Evolutionary conservation across 805 yeast species (phyloP).

Genomic region (Candida coquimbonensis): DNA sequence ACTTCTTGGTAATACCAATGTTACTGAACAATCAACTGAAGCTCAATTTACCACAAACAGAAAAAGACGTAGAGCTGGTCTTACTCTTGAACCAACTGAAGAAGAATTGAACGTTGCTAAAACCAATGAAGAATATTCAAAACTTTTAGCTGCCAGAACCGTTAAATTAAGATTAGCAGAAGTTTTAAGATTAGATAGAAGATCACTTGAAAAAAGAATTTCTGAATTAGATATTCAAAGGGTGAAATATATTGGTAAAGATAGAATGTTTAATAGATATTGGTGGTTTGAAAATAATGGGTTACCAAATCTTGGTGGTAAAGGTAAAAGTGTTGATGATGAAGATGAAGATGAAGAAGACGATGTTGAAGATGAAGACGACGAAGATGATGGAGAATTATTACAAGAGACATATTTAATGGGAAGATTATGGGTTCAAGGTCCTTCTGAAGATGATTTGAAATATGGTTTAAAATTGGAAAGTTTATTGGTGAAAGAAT

Average conservation of each 20-base stretch:
- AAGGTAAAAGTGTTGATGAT: slow-evolving; percentile 18
- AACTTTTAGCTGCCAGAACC: slow-evolving; percentile 38
- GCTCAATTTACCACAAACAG: slow-evolving; percentile 1
- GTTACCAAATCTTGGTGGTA: slow-evolving; percentile 44
- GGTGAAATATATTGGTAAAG: slow-evolving; percentile 70
- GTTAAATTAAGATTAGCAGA: slow-evolving; percentile 32
- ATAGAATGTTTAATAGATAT: slow-evolving; percentile 76
- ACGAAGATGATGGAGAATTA: slow-evolving; percentile 40
- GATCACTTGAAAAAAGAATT: slow-evolving; percentile 51
- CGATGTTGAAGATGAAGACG: slow-evolving; percentile 37
- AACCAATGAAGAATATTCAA: slow-evolving; percentile 35
- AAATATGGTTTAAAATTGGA: slow-evolving; percentile 27
- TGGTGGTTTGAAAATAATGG: slow-evolving; percentile 96
- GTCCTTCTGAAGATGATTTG: slow-evolving; percentile 55
- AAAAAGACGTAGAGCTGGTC: slow-evolving; percentile 27
- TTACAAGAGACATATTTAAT: slow-evolving; percentile 56
- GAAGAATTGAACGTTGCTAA: slow-evolving; percentile 32
- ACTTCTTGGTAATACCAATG: slow-evolving; percentile 18
- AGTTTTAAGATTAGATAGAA: slow-evolving; percentile 40
- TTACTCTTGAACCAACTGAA: slow-evolving; percentile 31
- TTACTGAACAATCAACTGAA: slow-evolving; percentile 7
- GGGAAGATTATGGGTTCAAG: slow-evolving; percentile 90
- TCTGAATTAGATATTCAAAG: slow-evolving; percentile 73
- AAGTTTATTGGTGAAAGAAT: slow-evolving; percentile 20
- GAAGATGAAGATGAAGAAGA: slow-evolving; percentile 27